Evolutionary conservation across 2,329 filamentous ascomycete species (phyloP), one percentile per base, ranked within the genome.

Genomic region (Microsporum audouinii): DNA sequence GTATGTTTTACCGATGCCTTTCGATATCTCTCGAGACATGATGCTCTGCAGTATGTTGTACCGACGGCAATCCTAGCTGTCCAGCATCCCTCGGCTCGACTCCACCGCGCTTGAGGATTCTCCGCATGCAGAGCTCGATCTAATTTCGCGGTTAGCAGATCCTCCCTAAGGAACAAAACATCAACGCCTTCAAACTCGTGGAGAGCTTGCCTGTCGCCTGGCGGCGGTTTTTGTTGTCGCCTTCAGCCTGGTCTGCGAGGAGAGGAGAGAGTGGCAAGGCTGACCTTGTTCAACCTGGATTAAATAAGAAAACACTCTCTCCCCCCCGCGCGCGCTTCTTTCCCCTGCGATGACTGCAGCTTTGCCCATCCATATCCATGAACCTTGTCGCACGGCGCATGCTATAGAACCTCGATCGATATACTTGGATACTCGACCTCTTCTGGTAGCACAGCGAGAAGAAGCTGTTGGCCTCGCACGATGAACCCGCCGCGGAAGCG

Each of bases 401-500:
- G 5, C 33, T n/a, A 23, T 43, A n/a, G 39, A 1, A 43, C 39
- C 14, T 34, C 31, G 31, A 34, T 36, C 31, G 51, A 29, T 51
- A 29, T 23, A 5, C 23, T 17, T 17, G 12, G 10, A 17, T 38
- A 55, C 23, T 55, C 51, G 33, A 23, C n/a, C 31, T 36, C 7
- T 34, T 29, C 14, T 38, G 36, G 12, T 17, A 43, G 39, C 39
- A 10, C 27, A 4, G 31, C 51, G 7, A 5, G 23, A 23, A 49
- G 5, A 23, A 49, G 45, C 45, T 29, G 23, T 29, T 31, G 23
- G 8, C 12, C 17, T 17, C 31, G n/a, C 39, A n/a, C 49, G 8
- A 61, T 63, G 60, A 63, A 60, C n/a, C 34, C 62, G 17, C 39
- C 62, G 29, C 49, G 47, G 33, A 62, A 63, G 53, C 62, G 60